A percentile compares a stretch with the other conserved stretches of the same genome.
Conservation (phyloP, 176 grass and related monocot species). For the Coix lacrymajobi region DNA sequence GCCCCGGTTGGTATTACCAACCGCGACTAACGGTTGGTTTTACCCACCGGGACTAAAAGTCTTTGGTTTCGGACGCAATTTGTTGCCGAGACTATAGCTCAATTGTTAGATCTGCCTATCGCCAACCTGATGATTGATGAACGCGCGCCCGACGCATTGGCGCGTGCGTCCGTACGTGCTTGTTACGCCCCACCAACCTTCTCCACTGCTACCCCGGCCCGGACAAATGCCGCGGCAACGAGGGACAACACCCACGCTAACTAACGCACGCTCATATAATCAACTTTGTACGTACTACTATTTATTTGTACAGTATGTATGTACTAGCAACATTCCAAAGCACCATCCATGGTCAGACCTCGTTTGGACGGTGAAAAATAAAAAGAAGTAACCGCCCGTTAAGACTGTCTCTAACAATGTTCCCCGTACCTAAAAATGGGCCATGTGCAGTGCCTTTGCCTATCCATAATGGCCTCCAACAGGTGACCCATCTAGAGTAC, state of each 20-base stretch:
- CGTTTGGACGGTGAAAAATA: background rate
- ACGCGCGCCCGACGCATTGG: background rate
- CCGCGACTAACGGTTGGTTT: too few relatives aligned
- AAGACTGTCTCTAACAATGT: too few relatives aligned
- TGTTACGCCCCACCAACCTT: constrained; percentile 9
- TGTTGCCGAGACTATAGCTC: too few relatives aligned
- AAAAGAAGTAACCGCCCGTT: background rate
- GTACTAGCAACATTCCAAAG: background rate
- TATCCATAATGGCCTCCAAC: too few relatives aligned
- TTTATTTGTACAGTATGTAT: background rate
- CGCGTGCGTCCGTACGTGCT: background rate
- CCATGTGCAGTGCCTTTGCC: too few relatives aligned
- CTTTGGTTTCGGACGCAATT: too few relatives aligned
- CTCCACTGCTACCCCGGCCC: background rate
- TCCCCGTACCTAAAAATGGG: too few relatives aligned
- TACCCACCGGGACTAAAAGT: too few relatives aligned
- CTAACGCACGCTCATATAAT: background rate
- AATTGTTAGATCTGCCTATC: too few relatives aligned
- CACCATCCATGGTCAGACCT: background rate
- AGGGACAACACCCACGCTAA: background rate
- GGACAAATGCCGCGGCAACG: background rate
- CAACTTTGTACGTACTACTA: background rate
- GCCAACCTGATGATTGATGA: background rate
- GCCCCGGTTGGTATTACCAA: too few relatives aligned
- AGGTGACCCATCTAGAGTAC: too few relatives aligned